A percentile compares a stretch with the other conserved stretches of the same genome.
phyloP scores from a whole-genome alignment of 2,329 filamentous ascomycete genomes.

The Hirsutella minnesotensis region DNA sequence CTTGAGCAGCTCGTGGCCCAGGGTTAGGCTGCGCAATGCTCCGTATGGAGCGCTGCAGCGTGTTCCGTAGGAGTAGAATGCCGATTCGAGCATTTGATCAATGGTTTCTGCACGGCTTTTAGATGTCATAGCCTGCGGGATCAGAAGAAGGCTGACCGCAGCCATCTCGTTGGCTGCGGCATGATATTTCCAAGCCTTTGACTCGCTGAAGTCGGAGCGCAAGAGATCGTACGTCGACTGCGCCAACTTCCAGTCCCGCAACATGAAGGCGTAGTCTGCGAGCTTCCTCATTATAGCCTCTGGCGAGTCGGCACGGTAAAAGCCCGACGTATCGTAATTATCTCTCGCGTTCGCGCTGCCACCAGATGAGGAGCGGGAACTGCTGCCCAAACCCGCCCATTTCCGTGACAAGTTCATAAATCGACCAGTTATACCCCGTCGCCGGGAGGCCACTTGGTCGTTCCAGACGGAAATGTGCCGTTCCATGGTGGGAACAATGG shows the following conservation, averaged over 20 bases:
- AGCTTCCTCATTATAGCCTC: slow-evolving; percentile 90
- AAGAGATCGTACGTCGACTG: slow-evolving; percentile 87
- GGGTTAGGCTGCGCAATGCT: slow-evolving; percentile 62
- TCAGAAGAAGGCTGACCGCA: slow-evolving; percentile 70
- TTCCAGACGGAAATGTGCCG: slow-evolving; percentile 87
- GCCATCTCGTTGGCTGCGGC: slow-evolving; percentile 94
- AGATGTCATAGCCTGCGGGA: slow-evolving; percentile 56
- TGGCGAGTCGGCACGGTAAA: slow-evolving; percentile 71
- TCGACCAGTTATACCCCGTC: slow-evolving; percentile 80
- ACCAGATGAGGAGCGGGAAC: slow-evolving; percentile 47
- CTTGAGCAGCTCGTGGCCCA: slow-evolving; percentile 73
- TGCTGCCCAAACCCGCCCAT: slow-evolving; percentile 70
- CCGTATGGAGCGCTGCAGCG: slow-evolving; percentile 71
- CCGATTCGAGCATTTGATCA: slow-evolving; percentile 78
- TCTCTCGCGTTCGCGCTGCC: slow-evolving; percentile 37
- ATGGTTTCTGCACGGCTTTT: slow-evolving; percentile 72
- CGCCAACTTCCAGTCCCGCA: slow-evolving; percentile 89
- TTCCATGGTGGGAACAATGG: slow-evolving; percentile 93
- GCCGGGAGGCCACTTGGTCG: slow-evolving; percentile 84
- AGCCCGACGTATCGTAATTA: slow-evolving; percentile 73
- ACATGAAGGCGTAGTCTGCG: slow-evolving; percentile 92
- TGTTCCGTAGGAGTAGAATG: slow-evolving; percentile 85
- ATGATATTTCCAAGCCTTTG: slow-evolving; percentile 95
- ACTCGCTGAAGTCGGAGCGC: slow-evolving; percentile 78
- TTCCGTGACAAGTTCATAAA: slow-evolving; percentile 90